Evolutionary conservation across 208 protist species (phyloP).

Genomic region (Leishmania gerbilli): DNA sequence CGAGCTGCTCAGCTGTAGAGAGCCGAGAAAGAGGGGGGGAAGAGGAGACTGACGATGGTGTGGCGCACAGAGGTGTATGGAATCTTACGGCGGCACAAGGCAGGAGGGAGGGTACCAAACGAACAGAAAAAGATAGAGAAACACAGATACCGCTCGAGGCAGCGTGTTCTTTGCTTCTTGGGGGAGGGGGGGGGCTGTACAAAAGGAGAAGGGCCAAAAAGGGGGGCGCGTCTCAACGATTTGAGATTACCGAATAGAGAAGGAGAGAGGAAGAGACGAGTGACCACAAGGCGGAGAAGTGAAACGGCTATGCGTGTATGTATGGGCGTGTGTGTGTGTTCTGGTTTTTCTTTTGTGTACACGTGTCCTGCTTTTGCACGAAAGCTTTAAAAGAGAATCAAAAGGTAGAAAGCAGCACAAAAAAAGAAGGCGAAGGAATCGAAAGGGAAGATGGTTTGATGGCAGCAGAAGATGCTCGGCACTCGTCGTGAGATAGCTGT

Average conservation of each 20-base stretch:
- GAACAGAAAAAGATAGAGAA: neutral
- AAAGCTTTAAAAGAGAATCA: neutral
- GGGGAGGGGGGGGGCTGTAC: neutral
- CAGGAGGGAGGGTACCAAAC: neutral
- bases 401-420: neutral
- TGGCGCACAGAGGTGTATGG: neutral
- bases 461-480: neutral
- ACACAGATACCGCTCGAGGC: conserved; percentile 4
- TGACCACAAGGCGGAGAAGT: conserved; percentile 7
- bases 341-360: neutral
- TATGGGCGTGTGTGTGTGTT: neutral
- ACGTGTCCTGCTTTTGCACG: conserved; percentile 5
- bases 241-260: conserved; percentile 2
- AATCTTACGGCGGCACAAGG: neutral
- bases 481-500: neutral
- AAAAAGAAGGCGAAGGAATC: neutral
- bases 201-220: neutral
- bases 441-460: neutral
- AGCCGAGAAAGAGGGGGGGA: neutral
- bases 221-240: neutral
- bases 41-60: neutral
- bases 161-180: neutral
- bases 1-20: neutral
- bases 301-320: neutral
- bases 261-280: neutral